Evolutionary conservation across 1,284 basidiomycete species (phyloP), one percentile per base, ranked within the genome.

Genomic region (Sanghuangporus weigelae): DNA sequence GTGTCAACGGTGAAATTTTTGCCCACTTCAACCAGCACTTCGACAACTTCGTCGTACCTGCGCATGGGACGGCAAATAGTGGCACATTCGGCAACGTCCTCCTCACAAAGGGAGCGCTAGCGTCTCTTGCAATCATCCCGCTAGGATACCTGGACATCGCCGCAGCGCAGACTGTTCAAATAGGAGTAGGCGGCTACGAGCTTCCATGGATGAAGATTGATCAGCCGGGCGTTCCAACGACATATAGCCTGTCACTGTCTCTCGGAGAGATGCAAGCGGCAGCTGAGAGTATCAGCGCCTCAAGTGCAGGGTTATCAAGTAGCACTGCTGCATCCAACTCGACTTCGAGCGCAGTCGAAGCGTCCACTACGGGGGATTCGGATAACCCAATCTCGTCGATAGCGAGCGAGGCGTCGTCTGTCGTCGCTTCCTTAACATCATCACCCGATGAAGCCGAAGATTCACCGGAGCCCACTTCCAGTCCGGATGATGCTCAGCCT

Each of bases 21-120:
- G 85, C 87, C 2, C 79, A 80, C 66, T 87, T 89, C 70, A 76
- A 77, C 26, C 79, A 83, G 63, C 51, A 75, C 1, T 87, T 88
- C 71, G 73, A 75, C 31, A 76, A 71, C 66, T 86, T 86, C 64
- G 75, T 83, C 46, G 74, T 89, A 23, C 85, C 85, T 0, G 76
- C 86, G 0, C 79, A 81, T 16, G 72, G 81, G 63, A 84, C 82
- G 0, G 81, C 80, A 53, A 86, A 85, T 69, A 84, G 81, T 40
- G 84, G 84, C 3, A 72, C 70, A 2, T 79, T 89, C 61, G 70
- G 72, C 1, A 79, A 86, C 55, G 87, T 89, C 7, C 66, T 84
- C 16, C 76, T 89, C 39, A 79, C 81, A 0, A 74, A 86, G 69
- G 87, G 87, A 6, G 83, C 81, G 1, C 26, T 81, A 7, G 75